Evolutionary conservation across 495 filamentous ascomycete genomes (phyloP).

Genomic region (Penicillium canariense): DNA sequence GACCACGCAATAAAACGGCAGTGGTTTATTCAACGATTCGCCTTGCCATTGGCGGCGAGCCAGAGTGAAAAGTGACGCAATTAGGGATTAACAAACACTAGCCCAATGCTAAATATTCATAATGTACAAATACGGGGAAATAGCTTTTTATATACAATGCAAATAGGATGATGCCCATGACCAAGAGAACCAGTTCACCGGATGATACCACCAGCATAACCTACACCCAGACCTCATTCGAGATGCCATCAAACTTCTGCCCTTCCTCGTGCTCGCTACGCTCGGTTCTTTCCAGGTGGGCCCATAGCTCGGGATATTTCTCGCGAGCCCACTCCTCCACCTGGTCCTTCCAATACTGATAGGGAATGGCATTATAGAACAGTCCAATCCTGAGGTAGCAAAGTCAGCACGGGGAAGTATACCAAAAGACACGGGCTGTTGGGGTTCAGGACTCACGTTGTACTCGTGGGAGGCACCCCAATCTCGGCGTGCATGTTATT

Average conservation of each 20-base stretch:
- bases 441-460: slow-evolving; percentile 60
- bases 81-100: too few species aligned
- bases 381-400: slow-evolving; percentile 56
- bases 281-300: slow-evolving; percentile 43
- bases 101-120: too few species aligned
- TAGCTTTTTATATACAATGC: too few species aligned
- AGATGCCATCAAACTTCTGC: slow-evolving; percentile 33
- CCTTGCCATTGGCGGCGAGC: too few species aligned
- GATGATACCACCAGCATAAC: background rate
- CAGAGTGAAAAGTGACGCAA: too few species aligned
- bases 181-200: too few species aligned
- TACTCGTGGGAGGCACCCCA: slow-evolving; percentile 60
- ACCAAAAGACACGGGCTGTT: background rate
- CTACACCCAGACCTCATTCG: slow-evolving; percentile 30
- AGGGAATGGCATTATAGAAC: slow-evolving; percentile 68
- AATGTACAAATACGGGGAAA: too few species aligned
- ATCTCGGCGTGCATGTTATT: slow-evolving; percentile 61
- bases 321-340: slow-evolving; percentile 70
- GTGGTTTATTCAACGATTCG: too few species aligned
- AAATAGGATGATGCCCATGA: too few species aligned
- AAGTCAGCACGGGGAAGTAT: slow-evolving; percentile 26
- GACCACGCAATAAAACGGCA: too few species aligned
- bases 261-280: slow-evolving; percentile 42
- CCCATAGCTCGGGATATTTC: slow-evolving; percentile 67
- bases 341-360: slow-evolving; percentile 56